Base-by-base conservation (phyloP, 768 basidiomycete genomes). In the Nidula microcarpa region DNA sequence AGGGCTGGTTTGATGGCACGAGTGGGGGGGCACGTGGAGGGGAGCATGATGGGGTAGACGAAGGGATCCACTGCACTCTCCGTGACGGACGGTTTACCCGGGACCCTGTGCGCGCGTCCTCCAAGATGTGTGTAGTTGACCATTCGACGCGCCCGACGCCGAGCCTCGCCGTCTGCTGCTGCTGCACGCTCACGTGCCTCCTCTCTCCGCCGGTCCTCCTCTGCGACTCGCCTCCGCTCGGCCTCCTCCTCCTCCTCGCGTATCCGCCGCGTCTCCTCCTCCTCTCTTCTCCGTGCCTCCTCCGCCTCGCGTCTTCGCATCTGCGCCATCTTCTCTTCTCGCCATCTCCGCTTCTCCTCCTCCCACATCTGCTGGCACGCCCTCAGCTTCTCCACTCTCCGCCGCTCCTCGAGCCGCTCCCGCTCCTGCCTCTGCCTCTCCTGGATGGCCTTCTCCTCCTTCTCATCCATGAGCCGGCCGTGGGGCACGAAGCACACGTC, bases 291-390 rank as follows among this genome's bases (percentile, higher is more conserved):
- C 10, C 67, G 62, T 4, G 58, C 57, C 3, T 64, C 59, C 35
- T 65, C 70, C 49, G 65, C 64, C 18, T 65, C 62, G 35, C 70
- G 65, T 49, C 59, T 53, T n/a, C 65, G 64, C 16, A 69, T 48
- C 0, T 73, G 73, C 6, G 65, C 60, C 13, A 67, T 54, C 47
- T 67, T 66, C 52, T 77, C 75, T 43, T 70, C 68, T 39, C 75
- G 66, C 49, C 81, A 55, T 8, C 74, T 65, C 23, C 66, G 61
- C 66, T 76, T 80, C 58, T 74, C 75, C 30, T 69, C 68, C 47
- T 78, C 71, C 81, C 81, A 82, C 48, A 74, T 71, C 33, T 64
- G 64, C 60, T 78, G 78, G 53, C 79, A 78, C 11, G 66, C 68
- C n/a, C 62, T 70, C 47, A 82, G 65, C 33, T 75, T 63, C 53